Base-by-base conservation (phyloP, 2,329 filamentous ascomycete genomes). In the Penicillium sp. region DNA sequence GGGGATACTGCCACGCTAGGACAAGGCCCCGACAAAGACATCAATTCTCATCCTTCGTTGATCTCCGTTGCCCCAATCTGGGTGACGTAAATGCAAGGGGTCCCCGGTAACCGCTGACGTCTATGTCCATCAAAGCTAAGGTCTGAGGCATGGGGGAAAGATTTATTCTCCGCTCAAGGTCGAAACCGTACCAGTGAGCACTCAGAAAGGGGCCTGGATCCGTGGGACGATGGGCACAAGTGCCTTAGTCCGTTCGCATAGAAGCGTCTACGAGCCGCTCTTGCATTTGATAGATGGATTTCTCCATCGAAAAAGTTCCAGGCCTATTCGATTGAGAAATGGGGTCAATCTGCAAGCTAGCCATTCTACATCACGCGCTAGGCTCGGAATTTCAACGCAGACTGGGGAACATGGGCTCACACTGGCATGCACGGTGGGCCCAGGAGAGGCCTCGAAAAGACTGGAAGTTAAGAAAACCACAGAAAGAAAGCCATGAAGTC, bases 351-450 rank as follows among this genome's bases (percentile, higher is more conserved):
- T 72, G 70, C 69, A 72, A 72, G 61, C 66, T 61, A 66, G 50
- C 66, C 70, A 66, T 55, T 55, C 27, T 53, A 59, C 60, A 72
- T 71, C 70, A 71, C 69, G 60, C 67, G 62, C 64, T 63, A 60
- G 50, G 37, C 57, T 48, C 60, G 48, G 59, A 50, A 67, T 66
- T 64, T 59, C 47, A 55, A 64, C 43, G 37, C 44, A 44, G 61
- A 27, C 62, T 59, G 62, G 57, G 49, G 52, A 60, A 27, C 48
- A 55, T 55, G 55, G 45, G 25, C 55, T 62, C 29, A 39, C 51
- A 60, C 56, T 49, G 54, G 51, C 19, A 26, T 55, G 44, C 53
- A 48, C 53, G 31, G 48, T 50, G 44, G 48, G 53, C 31, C 46
- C 29, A 52, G 19, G 21, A 29, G 31, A 21, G 16, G 23, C 37